A percentile compares a stretch with the other conserved stretches of the same genome.
Evolutionary conservation across 495 filamentous ascomycete species (phyloP).

Genomic region (Xylaria intraflava): DNA sequence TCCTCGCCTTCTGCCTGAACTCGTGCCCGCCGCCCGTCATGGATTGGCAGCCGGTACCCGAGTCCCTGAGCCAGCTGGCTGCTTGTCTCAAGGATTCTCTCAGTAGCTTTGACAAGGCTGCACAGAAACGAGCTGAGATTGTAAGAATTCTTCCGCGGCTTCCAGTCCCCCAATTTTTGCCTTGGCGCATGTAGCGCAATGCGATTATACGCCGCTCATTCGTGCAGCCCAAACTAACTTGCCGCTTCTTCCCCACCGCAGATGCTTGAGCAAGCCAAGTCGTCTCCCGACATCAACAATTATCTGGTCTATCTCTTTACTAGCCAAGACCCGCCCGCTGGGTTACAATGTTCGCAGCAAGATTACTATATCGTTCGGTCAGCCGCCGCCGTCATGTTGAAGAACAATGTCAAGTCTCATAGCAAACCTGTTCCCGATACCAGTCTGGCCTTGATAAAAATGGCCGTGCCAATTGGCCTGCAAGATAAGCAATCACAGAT

Average conservation of each 20-base stretch:
- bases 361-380: slow-evolving; percentile 72
- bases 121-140: slow-evolving; percentile 77
- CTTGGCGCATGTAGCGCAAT: not conserved
- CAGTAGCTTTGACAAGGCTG: slow-evolving; percentile 65
- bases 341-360: slow-evolving; percentile 46
- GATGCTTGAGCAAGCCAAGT: slow-evolving; percentile 92
- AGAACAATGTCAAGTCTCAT: slow-evolving; percentile 74
- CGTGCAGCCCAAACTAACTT: not conserved
- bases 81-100: slow-evolving; percentile 87
- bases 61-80: slow-evolving; percentile 80
- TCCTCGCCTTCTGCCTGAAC: not conserved
- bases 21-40: slow-evolving; percentile 42
- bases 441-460: slow-evolving; percentile 67
- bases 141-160: slow-evolving; percentile 32
- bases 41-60: slow-evolving; percentile 88
- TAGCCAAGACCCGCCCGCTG: slow-evolving; percentile 53
- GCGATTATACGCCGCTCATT: not conserved
- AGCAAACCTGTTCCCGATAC: slow-evolving; percentile 64
- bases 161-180: not conserved
- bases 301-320: slow-evolving; percentile 90
- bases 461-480: slow-evolving; percentile 67
- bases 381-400: slow-evolving; percentile 86
- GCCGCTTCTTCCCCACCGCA: slow-evolving; percentile 32
- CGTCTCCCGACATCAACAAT: slow-evolving; percentile 90
- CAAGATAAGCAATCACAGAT: slow-evolving; percentile 78